A percentile compares a stretch with the other conserved stretches of the same genome.
These are phyloP conservation scores for Solanum infundibuliforme DNA, from an alignment of 257 asterid genomes.

Conservation along the genomic window DNA sequence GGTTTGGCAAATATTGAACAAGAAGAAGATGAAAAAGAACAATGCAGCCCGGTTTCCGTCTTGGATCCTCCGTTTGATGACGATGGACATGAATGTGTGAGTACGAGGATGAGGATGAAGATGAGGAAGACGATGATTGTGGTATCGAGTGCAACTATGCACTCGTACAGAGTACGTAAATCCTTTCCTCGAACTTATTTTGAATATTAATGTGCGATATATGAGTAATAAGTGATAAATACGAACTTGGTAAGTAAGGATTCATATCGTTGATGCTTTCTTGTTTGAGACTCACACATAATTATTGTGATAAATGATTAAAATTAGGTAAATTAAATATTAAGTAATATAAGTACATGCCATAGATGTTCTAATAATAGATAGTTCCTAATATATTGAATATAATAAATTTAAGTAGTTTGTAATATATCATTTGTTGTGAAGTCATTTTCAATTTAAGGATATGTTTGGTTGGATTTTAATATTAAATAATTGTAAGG, in stretches of 20 bases:
- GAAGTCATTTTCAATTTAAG: constrained; percentile 19
- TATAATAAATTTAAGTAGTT: not conserved
- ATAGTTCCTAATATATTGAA: not conserved
- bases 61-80: constrained; percentile 64
- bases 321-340: not conserved
- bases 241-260: not conserved
- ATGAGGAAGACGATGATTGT: constrained; percentile 18
- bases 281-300: not conserved
- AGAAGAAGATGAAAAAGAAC: constrained; percentile 58
- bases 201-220: not conserved
- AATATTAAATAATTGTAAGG: not conserved
- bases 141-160: constrained; percentile 47
- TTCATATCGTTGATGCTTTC: not conserved
- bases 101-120: constrained; percentile 15
- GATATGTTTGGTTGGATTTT: not conserved
- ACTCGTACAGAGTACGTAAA: constrained; percentile 66
- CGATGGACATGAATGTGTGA: constrained; percentile 29
- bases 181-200: not conserved
- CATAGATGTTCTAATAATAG: not conserved
- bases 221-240: not conserved
- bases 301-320: not conserved
- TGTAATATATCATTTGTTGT: constrained; percentile 6
- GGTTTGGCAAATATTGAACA: constrained; percentile 7
- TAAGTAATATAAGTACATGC: not conserved
- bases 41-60: constrained; percentile 76